Conservation (phyloP, 176 grass and related monocot genomes). For the Dendrocalamus sinicus region DNA sequence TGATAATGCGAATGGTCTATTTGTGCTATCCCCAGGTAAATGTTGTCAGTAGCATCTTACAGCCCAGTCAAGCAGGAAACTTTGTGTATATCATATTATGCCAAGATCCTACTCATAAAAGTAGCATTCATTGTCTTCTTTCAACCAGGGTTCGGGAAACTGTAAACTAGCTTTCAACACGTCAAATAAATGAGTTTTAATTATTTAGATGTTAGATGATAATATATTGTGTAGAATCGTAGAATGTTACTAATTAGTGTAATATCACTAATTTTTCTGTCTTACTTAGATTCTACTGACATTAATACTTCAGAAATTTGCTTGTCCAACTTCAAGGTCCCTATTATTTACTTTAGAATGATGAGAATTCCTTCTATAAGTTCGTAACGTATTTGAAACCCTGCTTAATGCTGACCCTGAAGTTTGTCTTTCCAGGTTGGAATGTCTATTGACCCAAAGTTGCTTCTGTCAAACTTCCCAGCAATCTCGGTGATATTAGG, state of each 20-base stretch:
- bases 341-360: background rate
- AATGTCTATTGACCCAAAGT: slow-evolving; percentile 96
- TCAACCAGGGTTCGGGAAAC: background rate
- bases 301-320: slow-evolving; percentile 16
- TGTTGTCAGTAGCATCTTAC: background rate
- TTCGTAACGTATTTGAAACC: slow-evolving; percentile 11
- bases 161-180: slow-evolving; percentile 4
- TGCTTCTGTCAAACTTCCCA: slow-evolving; percentile 89
- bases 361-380: background rate
- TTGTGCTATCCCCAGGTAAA: slow-evolving; percentile 5
- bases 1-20: background rate
- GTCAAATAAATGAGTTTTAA: background rate
- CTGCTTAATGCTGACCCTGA: slow-evolving; percentile 37
- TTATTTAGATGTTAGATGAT: slow-evolving; percentile 28
- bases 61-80: background rate
- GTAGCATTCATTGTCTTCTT: background rate
- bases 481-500: slow-evolving; percentile 65
- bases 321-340: background rate
- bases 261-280: background rate
- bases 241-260: slow-evolving; percentile 9
- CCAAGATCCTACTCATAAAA: background rate
- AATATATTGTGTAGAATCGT: slow-evolving; percentile 36
- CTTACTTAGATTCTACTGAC: background rate
- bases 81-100: background rate
- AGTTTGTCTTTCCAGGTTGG: slow-evolving; percentile 77